phyloP scores from a whole-genome alignment of 108 stramenopile genomes.

The Thalassiosira profunda region DNA sequence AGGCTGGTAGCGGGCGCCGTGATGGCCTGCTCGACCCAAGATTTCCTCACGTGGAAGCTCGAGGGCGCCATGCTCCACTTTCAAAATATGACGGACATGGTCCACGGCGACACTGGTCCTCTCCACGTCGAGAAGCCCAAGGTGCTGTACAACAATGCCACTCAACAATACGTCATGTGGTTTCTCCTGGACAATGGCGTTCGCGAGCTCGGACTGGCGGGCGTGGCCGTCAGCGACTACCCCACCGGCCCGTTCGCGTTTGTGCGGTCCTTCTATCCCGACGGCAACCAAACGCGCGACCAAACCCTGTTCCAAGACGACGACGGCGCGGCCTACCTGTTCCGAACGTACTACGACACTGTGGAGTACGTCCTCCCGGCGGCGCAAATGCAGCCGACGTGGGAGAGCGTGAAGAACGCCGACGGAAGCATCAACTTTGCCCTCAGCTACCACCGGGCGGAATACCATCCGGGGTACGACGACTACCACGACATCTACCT shows the following conservation, averaged over 20 bases:
- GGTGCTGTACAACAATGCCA: constrained; percentile 64
- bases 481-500: constrained; percentile 91
- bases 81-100: constrained; percentile 85
- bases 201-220: constrained; percentile 67
- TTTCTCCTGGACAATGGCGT: constrained; percentile 64
- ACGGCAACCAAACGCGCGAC: constrained; percentile 90
- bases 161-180: constrained; percentile 88
- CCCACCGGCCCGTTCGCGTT: constrained; percentile 82
- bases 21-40: constrained; percentile 82
- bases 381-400: constrained; percentile 90
- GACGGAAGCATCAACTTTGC: constrained; percentile 74
- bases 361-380: constrained; percentile 78
- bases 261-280: constrained; percentile 78
- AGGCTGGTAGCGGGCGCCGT: constrained; percentile 54
- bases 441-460: constrained; percentile 83
- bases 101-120: constrained; percentile 44
- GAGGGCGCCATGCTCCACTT: constrained; percentile 86
- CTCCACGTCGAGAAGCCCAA: constrained; percentile 67
- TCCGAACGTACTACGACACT: constrained; percentile 81
- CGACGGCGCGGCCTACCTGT: constrained; percentile 62
- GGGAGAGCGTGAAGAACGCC: constrained; percentile 84
- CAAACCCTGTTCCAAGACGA: constrained; percentile 67
- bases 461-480: constrained; percentile 82
- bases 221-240: constrained; percentile 70
- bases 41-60: constrained; percentile 74